Evolutionary conservation across 2,329 filamentous ascomycete genomes (phyloP).

Genomic region (Fusarium ramigenum): DNA sequence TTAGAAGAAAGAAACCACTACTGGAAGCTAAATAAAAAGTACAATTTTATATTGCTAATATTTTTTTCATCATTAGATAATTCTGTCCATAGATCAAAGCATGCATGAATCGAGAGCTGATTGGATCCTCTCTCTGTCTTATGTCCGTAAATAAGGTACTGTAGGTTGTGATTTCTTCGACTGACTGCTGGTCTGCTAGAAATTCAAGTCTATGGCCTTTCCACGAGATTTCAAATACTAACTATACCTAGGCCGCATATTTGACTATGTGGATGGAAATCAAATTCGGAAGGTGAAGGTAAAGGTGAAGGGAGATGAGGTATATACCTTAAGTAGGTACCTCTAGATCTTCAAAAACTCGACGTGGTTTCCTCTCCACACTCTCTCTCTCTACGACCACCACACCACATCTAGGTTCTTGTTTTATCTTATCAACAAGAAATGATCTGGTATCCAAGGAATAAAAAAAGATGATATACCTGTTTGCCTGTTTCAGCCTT

Average conservation of each 20-base stretch:
- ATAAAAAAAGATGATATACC: not conserved
- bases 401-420: not conserved
- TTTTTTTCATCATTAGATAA: not conserved
- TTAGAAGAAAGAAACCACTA: not conserved
- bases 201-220: not conserved
- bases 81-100: not conserved
- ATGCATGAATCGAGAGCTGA: not conserved
- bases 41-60: not conserved
- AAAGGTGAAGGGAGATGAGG: not conserved
- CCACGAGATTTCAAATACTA: not conserved
- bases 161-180: not conserved
- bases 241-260: not conserved
- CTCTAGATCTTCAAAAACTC: not conserved
- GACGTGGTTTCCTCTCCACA: not conserved
- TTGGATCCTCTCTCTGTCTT: not conserved
- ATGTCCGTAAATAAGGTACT: not conserved
- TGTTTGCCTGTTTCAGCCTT: slow-evolving; percentile 1
- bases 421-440: not conserved
- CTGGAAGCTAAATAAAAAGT: not conserved
- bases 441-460: not conserved
- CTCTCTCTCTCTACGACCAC: not conserved
- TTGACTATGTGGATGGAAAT: not conserved
- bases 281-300: not conserved
- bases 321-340: not conserved
- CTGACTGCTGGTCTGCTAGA: not conserved